These are phyloP conservation scores for Thuja plicata DNA, from an alignment of 83 land plant species.

Conservation along the genomic window DNA sequence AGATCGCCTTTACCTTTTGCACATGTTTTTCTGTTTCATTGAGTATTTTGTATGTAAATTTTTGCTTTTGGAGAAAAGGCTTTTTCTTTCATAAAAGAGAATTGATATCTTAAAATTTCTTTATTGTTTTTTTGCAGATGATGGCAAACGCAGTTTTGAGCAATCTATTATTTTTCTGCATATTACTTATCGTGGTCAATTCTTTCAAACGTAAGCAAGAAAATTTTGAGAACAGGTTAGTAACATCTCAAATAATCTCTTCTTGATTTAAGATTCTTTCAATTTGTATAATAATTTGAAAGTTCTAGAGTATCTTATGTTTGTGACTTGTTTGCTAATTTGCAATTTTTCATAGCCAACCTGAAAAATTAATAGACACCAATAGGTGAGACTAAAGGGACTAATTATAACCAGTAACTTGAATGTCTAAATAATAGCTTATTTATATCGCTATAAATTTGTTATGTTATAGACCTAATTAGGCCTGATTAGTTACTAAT, in stretches of 20 bases:
- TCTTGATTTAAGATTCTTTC: background rate
- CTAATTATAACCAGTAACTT: background rate
- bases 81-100: background rate
- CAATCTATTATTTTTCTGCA: slow-evolving; percentile 2
- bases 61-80: background rate
- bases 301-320: background rate
- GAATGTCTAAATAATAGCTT: background rate
- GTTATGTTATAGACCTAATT: background rate
- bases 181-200: background rate
- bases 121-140: background rate
- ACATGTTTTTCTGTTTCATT: background rate
- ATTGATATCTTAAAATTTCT: background rate
- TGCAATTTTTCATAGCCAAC: background rate
- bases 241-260: background rate
- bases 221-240: slow-evolving; percentile 7
- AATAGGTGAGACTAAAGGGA: background rate
- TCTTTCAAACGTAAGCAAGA: slow-evolving; percentile 1
- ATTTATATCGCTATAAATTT: background rate
- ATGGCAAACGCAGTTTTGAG: background rate
- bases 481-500: no score
- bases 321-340: background rate
- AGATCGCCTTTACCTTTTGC: background rate
- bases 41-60: background rate
- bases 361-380: background rate
- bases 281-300: background rate